Conservation (phyloP, 192 early-diverging fungal genomes). For the Diversispora epigaea region DNA sequence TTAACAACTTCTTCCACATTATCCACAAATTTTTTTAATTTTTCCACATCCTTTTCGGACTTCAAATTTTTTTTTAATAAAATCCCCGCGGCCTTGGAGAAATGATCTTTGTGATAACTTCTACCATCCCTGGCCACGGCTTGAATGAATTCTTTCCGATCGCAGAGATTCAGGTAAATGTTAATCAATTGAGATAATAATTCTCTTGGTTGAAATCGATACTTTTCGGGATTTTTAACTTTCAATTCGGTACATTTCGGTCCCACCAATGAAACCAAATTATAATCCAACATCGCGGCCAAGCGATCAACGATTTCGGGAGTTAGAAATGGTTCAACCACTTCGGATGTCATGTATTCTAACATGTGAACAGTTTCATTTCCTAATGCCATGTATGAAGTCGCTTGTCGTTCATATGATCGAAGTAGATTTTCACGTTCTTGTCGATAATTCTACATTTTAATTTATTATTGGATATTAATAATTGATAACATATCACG, state of each 20-base stretch:
- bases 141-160: slow-evolving; percentile 61
- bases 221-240: slow-evolving; percentile 80
- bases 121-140: slow-evolving; percentile 86
- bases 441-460: slow-evolving; percentile 51
- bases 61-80: slow-evolving; percentile 67
- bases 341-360: slow-evolving; percentile 73
- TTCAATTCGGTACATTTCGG: slow-evolving; percentile 82
- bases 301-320: slow-evolving; percentile 87
- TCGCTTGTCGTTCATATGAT: slow-evolving; percentile 79
- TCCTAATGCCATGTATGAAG: slow-evolving; percentile 81
- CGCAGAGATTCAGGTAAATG: slow-evolving; percentile 78
- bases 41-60: slow-evolving; percentile 57
- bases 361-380: slow-evolving; percentile 96
- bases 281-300: slow-evolving; percentile 98
- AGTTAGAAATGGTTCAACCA: slow-evolving; percentile 82
- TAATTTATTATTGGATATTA: not conserved
- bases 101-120: slow-evolving; percentile 76
- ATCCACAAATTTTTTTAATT: slow-evolving; percentile 66
- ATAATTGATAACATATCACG: no score
- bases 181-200: slow-evolving; percentile 82
- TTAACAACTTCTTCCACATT: slow-evolving; percentile 71
- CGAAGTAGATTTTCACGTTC: slow-evolving; percentile 61
- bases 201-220: slow-evolving; percentile 82
- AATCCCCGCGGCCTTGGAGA: slow-evolving; percentile 72
- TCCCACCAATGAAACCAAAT: slow-evolving; percentile 84